A percentile compares a stretch with the other conserved stretches of the same genome.
Evolutionary conservation across 2,329 filamentous ascomycete genomes (phyloP).

Genomic region (Botrytis sinoallii): DNA sequence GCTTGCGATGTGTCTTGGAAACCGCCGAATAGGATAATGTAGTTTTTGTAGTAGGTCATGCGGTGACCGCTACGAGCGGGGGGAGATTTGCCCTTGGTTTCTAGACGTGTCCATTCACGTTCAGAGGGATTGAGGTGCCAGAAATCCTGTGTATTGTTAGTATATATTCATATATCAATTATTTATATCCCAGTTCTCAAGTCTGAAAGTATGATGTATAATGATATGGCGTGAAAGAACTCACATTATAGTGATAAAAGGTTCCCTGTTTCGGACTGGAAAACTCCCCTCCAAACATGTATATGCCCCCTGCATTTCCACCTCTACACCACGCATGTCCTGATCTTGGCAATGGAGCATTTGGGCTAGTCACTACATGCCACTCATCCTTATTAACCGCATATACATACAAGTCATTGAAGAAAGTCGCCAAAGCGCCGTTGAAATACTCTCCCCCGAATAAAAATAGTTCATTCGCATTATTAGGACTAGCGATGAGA

Average conservation of each 20-base stretch:
- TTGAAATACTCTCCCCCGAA: slow-evolving; percentile 98
- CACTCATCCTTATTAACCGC: slow-evolving; percentile 85
- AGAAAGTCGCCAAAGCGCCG: slow-evolving; percentile 75
- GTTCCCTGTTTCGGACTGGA: slow-evolving; percentile 95
- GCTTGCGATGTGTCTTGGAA: slow-evolving; percentile 96
- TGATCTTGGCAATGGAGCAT: slow-evolving; percentile 83
- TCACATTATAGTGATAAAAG: slow-evolving; percentile 94
- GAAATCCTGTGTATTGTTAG: slow-evolving; percentile 48
- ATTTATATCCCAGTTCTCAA: background rate
- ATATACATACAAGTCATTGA: slow-evolving; percentile 65
- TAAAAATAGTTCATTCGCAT: slow-evolving; percentile 82
- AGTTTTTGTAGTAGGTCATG: slow-evolving; percentile 97
- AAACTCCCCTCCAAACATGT: slow-evolving; percentile 95
- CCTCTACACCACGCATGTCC: slow-evolving; percentile 94
- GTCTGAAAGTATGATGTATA: background rate
- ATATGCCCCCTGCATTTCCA: slow-evolving; percentile 77
- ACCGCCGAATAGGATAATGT: slow-evolving; percentile 91
- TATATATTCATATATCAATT: background rate
- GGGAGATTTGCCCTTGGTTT: slow-evolving; percentile 72
- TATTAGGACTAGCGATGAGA: slow-evolving; percentile 79
- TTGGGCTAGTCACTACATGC: slow-evolving; percentile 85
- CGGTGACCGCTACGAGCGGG: slow-evolving; percentile 86
- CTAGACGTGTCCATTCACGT: slow-evolving; percentile 88
- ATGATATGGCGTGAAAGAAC: background rate
- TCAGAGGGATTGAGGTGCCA: slow-evolving; percentile 84